These are phyloP conservation scores for Coemansia sp. DNA, from an alignment of 192 early-diverging fungal species.

Conservation along the genomic window DNA sequence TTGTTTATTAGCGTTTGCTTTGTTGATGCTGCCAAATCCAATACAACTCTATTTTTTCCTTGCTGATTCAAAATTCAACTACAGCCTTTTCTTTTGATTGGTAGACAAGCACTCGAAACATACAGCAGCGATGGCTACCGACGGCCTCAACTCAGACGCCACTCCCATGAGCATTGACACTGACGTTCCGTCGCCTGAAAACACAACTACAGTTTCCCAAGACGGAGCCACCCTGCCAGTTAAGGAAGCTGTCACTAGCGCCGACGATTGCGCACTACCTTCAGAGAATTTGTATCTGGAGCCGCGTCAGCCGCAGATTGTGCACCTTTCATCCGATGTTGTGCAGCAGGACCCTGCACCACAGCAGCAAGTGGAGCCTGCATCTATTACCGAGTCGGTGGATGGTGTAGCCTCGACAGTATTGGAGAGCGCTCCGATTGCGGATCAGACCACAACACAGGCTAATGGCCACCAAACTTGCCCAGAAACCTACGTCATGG, in stretches of 20 bases:
- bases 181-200: slow-evolving; percentile 24
- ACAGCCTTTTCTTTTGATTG: neutral
- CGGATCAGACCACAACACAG: neutral
- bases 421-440: neutral
- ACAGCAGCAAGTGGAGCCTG: neutral
- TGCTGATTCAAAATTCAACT: neutral
- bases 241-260: neutral
- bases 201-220: slow-evolving; percentile 18
- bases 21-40: neutral
- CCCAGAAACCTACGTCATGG: neutral
- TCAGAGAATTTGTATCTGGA: neutral
- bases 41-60: neutral
- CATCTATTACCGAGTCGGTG: neutral
- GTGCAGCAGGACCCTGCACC: neutral
- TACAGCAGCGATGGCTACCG: slow-evolving; percentile 28
- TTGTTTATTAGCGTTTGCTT: neutral
- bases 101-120: neutral
- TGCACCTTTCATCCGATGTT: neutral
- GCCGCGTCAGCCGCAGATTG: neutral
- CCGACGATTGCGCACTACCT: neutral
- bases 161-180: slow-evolving; percentile 24
- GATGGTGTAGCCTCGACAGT: too few species aligned
- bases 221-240: neutral
- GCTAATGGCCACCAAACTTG: slow-evolving; percentile 7
- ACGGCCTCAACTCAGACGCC: slow-evolving; percentile 12